Base-by-base conservation (phyloP, 371 early-diverging fungal species). In the Smittium culicis region DNA sequence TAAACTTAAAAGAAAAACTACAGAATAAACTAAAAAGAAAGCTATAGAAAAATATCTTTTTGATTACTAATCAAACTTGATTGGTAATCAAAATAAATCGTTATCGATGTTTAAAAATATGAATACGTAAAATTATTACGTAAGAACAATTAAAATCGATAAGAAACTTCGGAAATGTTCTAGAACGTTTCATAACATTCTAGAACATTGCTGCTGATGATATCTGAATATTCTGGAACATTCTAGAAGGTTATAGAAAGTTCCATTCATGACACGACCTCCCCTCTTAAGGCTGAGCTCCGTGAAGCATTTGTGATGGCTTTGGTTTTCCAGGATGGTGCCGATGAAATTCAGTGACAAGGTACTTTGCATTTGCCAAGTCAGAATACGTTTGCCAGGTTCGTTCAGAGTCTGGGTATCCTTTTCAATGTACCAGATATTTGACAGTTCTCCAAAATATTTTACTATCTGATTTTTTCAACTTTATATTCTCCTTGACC, bases 401-500 rank as follows among this genome's bases (percentile, higher is more conserved):
- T 14, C 54, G 17, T 1, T 67, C 71, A 30, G 61, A 56, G 35
- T 34, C 55, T 33, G 62, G 62, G 34, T 72, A 72, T 54, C 73
- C 73, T 34, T 69, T 61, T 78, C 77, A 78, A 1, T 67, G 31
- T 0, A 79, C 71, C 25, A 73, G 66, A 33, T 79, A 79, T 61
- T 78, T 63, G 1, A 80, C 33, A 34, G 67, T 66, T 2, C 63
- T 25, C 1, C 56, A n/a, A 32, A 34, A 31, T 16, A 66, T 27
- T 17, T 71, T 30, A 1, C 67, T 69, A 58, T 74, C 79, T 1
- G 16, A 77, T 72, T n/a, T 64, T 30, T 30, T 70, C 73, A 11
- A 80, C 79, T 64, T 75, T 76, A 35, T 72, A 78, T n/a, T 80
- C 69, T 14, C 66, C 33, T 33, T 75, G 34, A 11, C 65, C 70